Conservation (phyloP, 768 basidiomycete species). For the Naematelia aurantialba region DNA sequence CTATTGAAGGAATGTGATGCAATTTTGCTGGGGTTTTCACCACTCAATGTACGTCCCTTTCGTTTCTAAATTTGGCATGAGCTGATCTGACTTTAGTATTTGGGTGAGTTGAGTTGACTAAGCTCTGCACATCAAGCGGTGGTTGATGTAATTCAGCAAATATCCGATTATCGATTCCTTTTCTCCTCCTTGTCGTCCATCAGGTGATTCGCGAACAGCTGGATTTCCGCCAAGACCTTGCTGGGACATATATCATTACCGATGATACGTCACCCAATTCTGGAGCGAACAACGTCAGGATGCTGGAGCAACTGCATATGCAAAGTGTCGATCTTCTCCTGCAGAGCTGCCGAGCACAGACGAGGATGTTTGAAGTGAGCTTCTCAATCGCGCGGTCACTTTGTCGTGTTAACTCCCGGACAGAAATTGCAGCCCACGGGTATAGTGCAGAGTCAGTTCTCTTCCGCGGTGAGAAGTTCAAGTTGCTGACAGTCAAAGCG, state of each 20-base stretch:
- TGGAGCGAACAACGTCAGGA: conserved; percentile 6
- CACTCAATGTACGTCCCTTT: conserved; percentile 23
- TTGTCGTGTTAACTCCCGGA: not conserved
- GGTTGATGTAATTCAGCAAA: conserved; percentile 8
- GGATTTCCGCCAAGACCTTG: conserved; percentile 18
- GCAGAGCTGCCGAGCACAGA: conserved; percentile 22
- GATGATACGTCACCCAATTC: not conserved
- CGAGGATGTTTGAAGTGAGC: conserved; percentile 26
- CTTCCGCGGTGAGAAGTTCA: not conserved
- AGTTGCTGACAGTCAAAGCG: conserved; percentile 11
- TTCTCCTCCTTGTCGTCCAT: conserved; percentile 29
- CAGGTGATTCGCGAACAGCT: conserved; percentile 26
- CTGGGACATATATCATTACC: not conserved
- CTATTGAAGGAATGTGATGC: conserved; percentile 10
- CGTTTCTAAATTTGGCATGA: not conserved
- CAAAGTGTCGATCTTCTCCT: conserved; percentile 29
- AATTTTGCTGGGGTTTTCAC: conserved; percentile 27
- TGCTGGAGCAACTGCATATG: conserved; percentile 23
- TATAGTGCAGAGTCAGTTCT: conserved; percentile 28
- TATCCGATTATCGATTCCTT: conserved; percentile 22
- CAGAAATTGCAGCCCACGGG: conserved; percentile 27
- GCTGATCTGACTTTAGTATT: conserved; percentile 5
- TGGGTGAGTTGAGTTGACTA: conserved; percentile 7
- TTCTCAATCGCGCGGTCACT: not conserved
- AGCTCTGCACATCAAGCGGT: not conserved